Evolutionary conservation across 2,329 filamentous ascomycete species (phyloP).

Genomic region (Ophiocordyceps camponoti-saundersi): DNA sequence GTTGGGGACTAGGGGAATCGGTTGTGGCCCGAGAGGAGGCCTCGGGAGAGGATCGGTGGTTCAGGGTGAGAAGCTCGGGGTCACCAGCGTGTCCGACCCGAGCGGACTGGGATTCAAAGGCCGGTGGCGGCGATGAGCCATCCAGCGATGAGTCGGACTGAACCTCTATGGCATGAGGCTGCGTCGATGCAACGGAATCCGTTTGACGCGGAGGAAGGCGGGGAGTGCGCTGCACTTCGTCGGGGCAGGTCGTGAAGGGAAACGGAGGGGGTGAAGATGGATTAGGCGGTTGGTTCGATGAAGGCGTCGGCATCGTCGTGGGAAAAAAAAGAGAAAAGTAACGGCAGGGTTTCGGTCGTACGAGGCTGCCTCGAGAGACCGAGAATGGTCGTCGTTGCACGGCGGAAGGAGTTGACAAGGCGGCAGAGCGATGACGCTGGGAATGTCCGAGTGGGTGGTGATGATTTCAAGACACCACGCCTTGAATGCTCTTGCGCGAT

Average conservation of each 20-base stretch:
- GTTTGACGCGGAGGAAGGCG: slow-evolving; percentile 8
- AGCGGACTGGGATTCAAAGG: slow-evolving; percentile 3
- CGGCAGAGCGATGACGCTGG: neutral
- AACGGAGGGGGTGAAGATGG: slow-evolving; percentile 19
- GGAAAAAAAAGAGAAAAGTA: neutral
- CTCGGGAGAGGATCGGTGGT: slow-evolving; percentile 10
- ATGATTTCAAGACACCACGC: neutral
- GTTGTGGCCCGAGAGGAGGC: slow-evolving; percentile 22
- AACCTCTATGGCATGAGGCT: slow-evolving; percentile 7
- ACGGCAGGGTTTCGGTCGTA: neutral
- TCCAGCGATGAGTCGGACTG: slow-evolving; percentile 7
- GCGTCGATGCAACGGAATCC: slow-evolving; percentile 6
- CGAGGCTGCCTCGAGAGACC: neutral
- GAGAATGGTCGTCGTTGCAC: neutral
- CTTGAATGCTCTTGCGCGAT: neutral
- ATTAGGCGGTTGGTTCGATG: slow-evolving; percentile 21
- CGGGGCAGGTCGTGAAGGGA: slow-evolving; percentile 25
- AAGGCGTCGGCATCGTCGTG: slow-evolving; percentile 27
- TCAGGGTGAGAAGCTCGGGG: slow-evolving; percentile 6
- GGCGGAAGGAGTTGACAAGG: neutral
- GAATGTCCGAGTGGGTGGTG: too few species aligned
- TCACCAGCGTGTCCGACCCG: slow-evolving; percentile 2
- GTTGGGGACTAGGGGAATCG: slow-evolving; percentile 24
- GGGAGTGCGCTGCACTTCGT: slow-evolving; percentile 17
- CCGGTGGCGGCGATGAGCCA: slow-evolving; percentile 7